Conservation (phyloP, 495 filamentous ascomycete species). For the Tuber indicum region DNA sequence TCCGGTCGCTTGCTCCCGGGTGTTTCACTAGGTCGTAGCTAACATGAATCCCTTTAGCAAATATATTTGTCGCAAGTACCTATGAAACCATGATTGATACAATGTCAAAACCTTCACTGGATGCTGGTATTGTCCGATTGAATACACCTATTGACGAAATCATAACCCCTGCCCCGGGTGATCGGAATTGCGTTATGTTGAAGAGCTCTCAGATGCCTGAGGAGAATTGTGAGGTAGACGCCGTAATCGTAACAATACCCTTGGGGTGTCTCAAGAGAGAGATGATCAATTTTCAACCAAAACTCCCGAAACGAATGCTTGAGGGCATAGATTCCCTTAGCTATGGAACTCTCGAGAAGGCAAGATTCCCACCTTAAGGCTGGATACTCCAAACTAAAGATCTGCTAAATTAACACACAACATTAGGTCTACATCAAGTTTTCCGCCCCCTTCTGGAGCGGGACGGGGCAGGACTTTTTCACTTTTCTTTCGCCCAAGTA, state of each 20-base stretch:
- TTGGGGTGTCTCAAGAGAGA: slow-evolving; percentile 86
- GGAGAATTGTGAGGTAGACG: slow-evolving; percentile 60
- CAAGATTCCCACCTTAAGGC: slow-evolving; percentile 32
- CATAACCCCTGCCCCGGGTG: slow-evolving; percentile 41
- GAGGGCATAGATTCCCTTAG: slow-evolving; percentile 71
- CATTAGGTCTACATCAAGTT: slow-evolving; percentile 75
- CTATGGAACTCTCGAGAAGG: slow-evolving; percentile 86
- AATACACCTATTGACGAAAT: slow-evolving; percentile 54
- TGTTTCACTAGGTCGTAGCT: slow-evolving; percentile 10
- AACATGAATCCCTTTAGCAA: slow-evolving; percentile 51
- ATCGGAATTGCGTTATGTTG: slow-evolving; percentile 28
- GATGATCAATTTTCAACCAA: slow-evolving; percentile 60
- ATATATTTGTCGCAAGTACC: slow-evolving; percentile 80
- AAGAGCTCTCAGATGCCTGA: slow-evolving; percentile 23
- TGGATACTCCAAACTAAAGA: neutral
- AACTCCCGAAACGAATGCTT: slow-evolving; percentile 58
- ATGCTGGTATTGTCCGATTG: slow-evolving; percentile 59
- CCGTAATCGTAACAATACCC: slow-evolving; percentile 76
- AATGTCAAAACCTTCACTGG: slow-evolving; percentile 58
- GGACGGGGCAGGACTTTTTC: slow-evolving; percentile 53
- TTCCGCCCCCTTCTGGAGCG: slow-evolving; percentile 50
- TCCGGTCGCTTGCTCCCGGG: neutral
- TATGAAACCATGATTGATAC: slow-evolving; percentile 67
- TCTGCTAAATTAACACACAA: slow-evolving; percentile 9
- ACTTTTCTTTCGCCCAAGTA: slow-evolving; percentile 63